Evolutionary conservation across 2,329 filamentous ascomycete genomes (phyloP).

Genomic region (Nemania sp.): DNA sequence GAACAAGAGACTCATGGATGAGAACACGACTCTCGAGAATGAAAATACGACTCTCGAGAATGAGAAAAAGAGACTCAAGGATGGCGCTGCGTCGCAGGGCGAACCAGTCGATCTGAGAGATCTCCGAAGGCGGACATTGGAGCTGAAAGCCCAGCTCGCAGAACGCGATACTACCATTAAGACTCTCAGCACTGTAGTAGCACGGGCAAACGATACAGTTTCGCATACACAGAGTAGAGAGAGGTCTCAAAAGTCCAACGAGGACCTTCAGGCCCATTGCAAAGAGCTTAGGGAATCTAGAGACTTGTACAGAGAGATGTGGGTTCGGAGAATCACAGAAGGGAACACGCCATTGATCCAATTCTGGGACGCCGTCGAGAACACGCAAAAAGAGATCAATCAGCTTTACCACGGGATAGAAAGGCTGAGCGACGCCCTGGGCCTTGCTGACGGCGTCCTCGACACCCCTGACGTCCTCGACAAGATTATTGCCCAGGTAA

Average conservation of each 20-base stretch:
- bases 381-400: slow-evolving; percentile 8
- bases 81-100: not conserved
- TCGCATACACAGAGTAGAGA: not conserved
- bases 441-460: slow-evolving; percentile 3
- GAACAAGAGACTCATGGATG: not conserved
- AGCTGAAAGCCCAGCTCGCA: not conserved
- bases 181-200: slow-evolving; percentile 2
- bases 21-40: slow-evolving; percentile 1
- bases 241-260: not conserved
- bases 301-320: slow-evolving; percentile 11
- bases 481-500: slow-evolving; percentile 11
- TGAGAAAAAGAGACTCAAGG: no score
- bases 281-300: slow-evolving; percentile 3
- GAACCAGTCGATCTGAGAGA: not conserved
- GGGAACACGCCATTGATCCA: not conserved
- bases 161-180: not conserved
- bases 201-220: not conserved
- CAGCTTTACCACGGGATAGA: slow-evolving; percentile 17
- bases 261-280: slow-evolving; percentile 12
- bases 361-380: slow-evolving; percentile 22
- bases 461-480: slow-evolving; percentile 14
- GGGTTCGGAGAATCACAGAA: not conserved
- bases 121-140: not conserved
- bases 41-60: no score
- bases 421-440: slow-evolving; percentile 3